A percentile compares a stretch with the other conserved stretches of the same genome.
Conservation (phyloP, 768 basidiomycete genomes). For the Tulasnella sp. region DNA sequence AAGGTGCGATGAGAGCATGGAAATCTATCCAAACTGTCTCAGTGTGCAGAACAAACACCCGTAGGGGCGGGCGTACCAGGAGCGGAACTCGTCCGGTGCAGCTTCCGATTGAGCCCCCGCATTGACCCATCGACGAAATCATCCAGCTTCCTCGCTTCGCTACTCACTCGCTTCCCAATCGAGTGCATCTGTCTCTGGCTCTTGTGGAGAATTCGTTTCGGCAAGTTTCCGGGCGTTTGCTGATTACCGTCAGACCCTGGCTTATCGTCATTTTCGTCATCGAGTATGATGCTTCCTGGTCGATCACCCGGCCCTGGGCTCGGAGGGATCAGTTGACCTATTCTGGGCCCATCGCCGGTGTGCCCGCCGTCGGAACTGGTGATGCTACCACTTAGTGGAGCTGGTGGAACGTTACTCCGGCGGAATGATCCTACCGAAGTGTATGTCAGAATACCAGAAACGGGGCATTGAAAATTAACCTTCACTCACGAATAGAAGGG, state of each 20-base stretch:
- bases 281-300: neutral
- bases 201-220: slow-evolving; percentile 12
- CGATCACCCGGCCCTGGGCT: slow-evolving; percentile 4
- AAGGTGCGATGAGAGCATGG: slow-evolving; percentile 46
- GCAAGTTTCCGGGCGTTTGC: neutral
- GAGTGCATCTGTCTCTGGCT: slow-evolving; percentile 16
- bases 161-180: slow-evolving; percentile 8
- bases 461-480: too few relatives aligned
- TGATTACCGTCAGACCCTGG: neutral
- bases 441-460: too few relatives aligned
- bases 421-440: too few relatives aligned
- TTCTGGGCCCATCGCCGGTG: slow-evolving; percentile 5
- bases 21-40: slow-evolving; percentile 38
- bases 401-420: too few relatives aligned
- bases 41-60: neutral
- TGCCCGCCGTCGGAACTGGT: neutral
- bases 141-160: slow-evolving; percentile 5
- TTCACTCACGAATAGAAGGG: neutral
- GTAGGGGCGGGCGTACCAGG: slow-evolving; percentile 40
- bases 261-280: neutral
- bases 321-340: slow-evolving; percentile 9
- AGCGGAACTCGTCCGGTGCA: slow-evolving; percentile 53
- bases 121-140: slow-evolving; percentile 8
- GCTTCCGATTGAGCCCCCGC: slow-evolving; percentile 11
- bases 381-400: neutral